Conservation (phyloP, 768 basidiomycete genomes). For the Serendipita sp. region DNA sequence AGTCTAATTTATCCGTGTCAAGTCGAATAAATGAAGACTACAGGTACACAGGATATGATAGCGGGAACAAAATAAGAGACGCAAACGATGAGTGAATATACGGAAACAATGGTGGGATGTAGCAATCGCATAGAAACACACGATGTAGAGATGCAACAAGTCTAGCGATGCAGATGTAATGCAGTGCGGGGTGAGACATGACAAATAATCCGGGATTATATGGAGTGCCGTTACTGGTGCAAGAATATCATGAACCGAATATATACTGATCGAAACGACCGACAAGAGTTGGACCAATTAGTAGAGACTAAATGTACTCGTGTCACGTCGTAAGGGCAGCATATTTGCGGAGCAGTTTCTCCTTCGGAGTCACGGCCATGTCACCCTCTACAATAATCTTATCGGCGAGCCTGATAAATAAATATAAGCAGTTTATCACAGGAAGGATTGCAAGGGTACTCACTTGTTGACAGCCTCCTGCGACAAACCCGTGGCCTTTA, state of each 20-base stretch:
- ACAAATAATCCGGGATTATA: neutral
- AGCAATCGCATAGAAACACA: neutral
- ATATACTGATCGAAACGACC: neutral
- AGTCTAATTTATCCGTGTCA: neutral
- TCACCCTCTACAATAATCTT: neutral
- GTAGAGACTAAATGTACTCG: neutral
- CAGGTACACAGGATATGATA: neutral
- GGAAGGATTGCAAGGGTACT: conserved; percentile 7
- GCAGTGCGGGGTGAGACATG: neutral
- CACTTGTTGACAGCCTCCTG: conserved; percentile 35
- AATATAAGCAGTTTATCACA: neutral
- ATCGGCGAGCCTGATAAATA: neutral
- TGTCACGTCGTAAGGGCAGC: neutral
- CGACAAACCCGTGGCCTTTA: conserved; percentile 47
- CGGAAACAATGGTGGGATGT: neutral
- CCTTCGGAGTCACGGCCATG: conserved; percentile 1
- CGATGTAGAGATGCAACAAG: neutral
- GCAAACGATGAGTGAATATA: neutral
- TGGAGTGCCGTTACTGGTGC: neutral
- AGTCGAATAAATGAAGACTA: neutral
- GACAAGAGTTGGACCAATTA: neutral
- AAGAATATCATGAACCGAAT: neutral
- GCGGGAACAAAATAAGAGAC: neutral
- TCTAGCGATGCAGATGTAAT: neutral
- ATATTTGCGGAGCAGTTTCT: conserved; percentile 5